These are phyloP conservation scores for Drosera spatulata DNA, from an alignment of 179 eudicot species.

Conservation along the genomic window DNA sequence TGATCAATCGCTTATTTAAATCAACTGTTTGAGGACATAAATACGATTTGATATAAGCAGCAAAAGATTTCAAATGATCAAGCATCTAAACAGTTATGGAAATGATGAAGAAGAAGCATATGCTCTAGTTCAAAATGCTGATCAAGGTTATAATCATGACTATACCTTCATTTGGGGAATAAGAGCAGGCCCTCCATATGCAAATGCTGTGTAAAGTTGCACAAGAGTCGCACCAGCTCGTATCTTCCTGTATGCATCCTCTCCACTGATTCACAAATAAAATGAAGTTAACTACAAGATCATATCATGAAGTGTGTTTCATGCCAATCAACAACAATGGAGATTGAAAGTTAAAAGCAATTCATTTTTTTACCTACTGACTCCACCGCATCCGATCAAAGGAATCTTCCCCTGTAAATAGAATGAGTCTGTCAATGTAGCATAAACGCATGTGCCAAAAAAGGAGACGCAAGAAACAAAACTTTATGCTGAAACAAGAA, in stretches of 20 bases:
- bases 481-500: too few species aligned
- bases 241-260: conserved; percentile 91
- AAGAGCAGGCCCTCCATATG: conserved; percentile 94
- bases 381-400: conserved; percentile 88
- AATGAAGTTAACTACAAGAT: neutral
- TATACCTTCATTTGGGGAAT: conserved; percentile 93
- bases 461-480: too few species aligned
- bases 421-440: conserved; percentile 9
- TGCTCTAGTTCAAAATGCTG: neutral
- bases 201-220: conserved; percentile 90
- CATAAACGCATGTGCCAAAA: too few species aligned
- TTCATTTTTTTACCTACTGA: conserved; percentile 56
- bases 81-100: too few species aligned
- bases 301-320: neutral
- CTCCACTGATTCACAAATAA: conserved; percentile 46
- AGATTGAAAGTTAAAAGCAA: conserved; percentile 6
- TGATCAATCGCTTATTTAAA: too few species aligned
- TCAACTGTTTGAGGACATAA: too few species aligned
- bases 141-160: neutral
- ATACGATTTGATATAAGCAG: too few species aligned
- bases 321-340: neutral
- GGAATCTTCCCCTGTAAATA: conserved; percentile 72
- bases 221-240: conserved; percentile 90
- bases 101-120: too few species aligned
- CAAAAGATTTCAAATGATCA: too few species aligned